These are phyloP conservation scores for Mycena rebaudengoi DNA, from an alignment of 768 basidiomycete genomes.

Conservation along the genomic window DNA sequence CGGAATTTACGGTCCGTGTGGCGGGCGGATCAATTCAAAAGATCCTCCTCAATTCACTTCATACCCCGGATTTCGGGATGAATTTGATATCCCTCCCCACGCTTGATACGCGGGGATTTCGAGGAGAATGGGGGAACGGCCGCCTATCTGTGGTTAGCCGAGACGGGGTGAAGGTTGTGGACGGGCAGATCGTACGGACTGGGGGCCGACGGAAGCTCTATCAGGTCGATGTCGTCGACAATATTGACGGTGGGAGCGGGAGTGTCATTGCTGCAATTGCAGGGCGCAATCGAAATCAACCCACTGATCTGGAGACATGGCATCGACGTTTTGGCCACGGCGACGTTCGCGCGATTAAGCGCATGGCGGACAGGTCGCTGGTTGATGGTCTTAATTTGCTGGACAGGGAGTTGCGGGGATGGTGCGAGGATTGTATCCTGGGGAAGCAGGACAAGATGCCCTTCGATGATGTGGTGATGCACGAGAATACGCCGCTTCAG, in stretches of 20 bases:
- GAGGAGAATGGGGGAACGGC: not conserved
- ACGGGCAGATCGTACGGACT: not conserved
- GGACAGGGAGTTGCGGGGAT: not conserved
- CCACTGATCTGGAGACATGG: slow-evolving; percentile 28
- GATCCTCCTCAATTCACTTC: not conserved
- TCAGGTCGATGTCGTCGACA: not conserved
- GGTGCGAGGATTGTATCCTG: slow-evolving; percentile 37
- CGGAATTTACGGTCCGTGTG: not conserved
- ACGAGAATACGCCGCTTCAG: slow-evolving; percentile 19
- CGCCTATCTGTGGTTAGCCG: not conserved
- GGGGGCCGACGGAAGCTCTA: not conserved
- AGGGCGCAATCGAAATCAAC: slow-evolving; percentile 16
- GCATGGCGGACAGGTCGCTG: slow-evolving; percentile 14
- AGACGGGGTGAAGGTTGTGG: not conserved
- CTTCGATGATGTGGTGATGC: slow-evolving; percentile 26
- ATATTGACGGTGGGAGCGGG: not conserved
- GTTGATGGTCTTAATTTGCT: slow-evolving; percentile 30
- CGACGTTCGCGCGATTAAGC: not conserved
- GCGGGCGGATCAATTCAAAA: not conserved
- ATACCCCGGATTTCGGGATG: not conserved
- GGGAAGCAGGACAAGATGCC: slow-evolving; percentile 32
- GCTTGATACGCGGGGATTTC: not conserved
- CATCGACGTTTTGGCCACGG: slow-evolving; percentile 36
- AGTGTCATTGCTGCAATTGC: not conserved
- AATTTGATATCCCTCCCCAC: not conserved